Evolutionary conservation across 208 protist genomes (phyloP).

Genomic region (Leishmania major): DNA sequence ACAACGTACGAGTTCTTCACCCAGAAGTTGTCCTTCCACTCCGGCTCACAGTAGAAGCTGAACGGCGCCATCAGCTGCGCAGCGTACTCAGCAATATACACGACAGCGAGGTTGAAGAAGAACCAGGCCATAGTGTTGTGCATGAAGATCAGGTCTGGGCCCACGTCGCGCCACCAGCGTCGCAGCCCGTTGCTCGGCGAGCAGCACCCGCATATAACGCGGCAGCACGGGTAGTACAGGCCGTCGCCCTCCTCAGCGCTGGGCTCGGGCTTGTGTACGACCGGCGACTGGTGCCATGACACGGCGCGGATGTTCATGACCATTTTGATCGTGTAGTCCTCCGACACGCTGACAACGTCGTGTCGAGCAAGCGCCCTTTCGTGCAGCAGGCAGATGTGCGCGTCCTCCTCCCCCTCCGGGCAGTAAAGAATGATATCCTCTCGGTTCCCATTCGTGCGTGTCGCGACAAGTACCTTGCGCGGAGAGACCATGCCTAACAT

Average conservation of each 20-base stretch:
- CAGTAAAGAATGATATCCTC: constrained; percentile 35
- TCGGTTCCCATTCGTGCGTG: constrained; percentile 11
- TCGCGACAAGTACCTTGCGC: constrained; percentile 42
- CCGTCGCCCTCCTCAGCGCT: neutral
- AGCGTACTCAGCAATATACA: constrained; percentile 90
- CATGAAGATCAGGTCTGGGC: constrained; percentile 38
- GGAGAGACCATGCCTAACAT: constrained; percentile 66
- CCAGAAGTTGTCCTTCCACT: constrained; percentile 57
- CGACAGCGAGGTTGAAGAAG: constrained; percentile 75
- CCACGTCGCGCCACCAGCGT: constrained; percentile 56
- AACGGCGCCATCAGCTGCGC: constrained; percentile 85
- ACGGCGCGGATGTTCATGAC: constrained; percentile 51
- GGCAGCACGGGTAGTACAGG: neutral
- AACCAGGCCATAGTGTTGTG: constrained; percentile 73
- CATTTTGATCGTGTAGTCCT: constrained; percentile 44
- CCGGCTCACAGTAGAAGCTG: constrained; percentile 59
- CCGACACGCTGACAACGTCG: constrained; percentile 18
- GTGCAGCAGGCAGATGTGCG: constrained; percentile 32
- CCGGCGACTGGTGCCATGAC: constrained; percentile 33
- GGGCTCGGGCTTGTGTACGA: neutral
- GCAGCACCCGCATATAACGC: neutral
- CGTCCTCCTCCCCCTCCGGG: constrained; percentile 32
- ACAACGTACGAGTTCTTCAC: constrained; percentile 80
- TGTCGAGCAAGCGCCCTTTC: constrained; percentile 12
- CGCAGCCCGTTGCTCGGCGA: constrained; percentile 21